phyloP scores from a whole-genome alignment of 2,329 filamentous ascomycete species.

The Pseudogymnoascus sp. region DNA sequence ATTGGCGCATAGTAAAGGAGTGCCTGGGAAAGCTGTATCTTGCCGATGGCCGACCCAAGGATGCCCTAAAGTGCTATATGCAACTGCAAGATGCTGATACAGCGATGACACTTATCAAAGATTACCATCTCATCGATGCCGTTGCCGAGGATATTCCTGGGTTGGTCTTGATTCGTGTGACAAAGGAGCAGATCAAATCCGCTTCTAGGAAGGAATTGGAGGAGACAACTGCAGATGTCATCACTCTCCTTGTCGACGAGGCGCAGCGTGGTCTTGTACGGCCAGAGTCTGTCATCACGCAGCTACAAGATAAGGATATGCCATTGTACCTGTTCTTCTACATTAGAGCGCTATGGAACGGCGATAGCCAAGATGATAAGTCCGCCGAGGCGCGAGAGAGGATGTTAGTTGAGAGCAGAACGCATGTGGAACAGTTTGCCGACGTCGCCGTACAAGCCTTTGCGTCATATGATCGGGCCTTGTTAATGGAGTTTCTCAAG shows the following conservation, averaged over 20 bases:
- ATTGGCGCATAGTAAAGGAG: constrained; percentile 88
- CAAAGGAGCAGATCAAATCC: constrained; percentile 57
- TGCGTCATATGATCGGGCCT: constrained; percentile 68
- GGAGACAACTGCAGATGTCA: constrained; percentile 72
- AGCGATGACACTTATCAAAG: constrained; percentile 76
- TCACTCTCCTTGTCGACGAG: constrained; percentile 81
- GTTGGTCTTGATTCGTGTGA: constrained; percentile 80
- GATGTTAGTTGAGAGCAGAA: constrained; percentile 50
- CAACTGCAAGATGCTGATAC: constrained; percentile 85
- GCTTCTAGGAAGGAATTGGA: constrained; percentile 67
- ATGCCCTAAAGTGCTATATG: constrained; percentile 85
- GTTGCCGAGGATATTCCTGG: constrained; percentile 84
- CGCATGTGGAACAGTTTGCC: constrained; percentile 77
- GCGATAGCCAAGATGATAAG: constrained; percentile 54
- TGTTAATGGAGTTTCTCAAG: constrained; percentile 83
- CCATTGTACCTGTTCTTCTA: constrained; percentile 87
- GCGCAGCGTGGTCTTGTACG: constrained; percentile 81
- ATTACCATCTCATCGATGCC: constrained; percentile 83
- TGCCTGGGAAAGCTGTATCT: constrained; percentile 79
- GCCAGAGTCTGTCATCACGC: constrained; percentile 68
- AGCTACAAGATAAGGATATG: constrained; percentile 62
- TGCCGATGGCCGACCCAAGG: constrained; percentile 69
- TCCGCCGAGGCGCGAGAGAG: constrained; percentile 48
- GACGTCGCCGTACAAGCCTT: constrained; percentile 84
- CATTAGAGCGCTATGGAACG: constrained; percentile 76